phyloP scores from a whole-genome alignment of 352 stramenopile species.

The Phytophthora aleatoria region DNA sequence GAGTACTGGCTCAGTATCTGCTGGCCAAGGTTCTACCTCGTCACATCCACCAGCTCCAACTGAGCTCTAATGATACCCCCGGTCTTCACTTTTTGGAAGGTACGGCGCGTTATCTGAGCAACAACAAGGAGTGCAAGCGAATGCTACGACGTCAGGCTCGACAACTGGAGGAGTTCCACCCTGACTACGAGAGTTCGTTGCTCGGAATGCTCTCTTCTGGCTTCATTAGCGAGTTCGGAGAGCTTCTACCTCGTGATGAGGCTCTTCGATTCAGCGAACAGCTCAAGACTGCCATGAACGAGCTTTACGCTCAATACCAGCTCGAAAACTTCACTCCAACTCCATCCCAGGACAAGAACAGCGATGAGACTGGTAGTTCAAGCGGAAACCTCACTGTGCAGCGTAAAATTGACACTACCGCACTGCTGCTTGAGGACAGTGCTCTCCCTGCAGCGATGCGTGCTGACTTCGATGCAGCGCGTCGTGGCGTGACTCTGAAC shows the following conservation, averaged over 20 bases:
- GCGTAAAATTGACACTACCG: constrained; percentile 78
- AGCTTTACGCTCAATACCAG: constrained; percentile 78
- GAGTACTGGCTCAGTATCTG: constrained; percentile 80
- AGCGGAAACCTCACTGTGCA: constrained; percentile 50
- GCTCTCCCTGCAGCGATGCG: constrained; percentile 58
- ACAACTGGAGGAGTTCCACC: constrained; percentile 65
- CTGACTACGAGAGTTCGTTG: constrained; percentile 76
- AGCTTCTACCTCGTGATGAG: constrained; percentile 69
- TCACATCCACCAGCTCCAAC: constrained; percentile 48
- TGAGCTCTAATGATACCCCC: constrained; percentile 14
- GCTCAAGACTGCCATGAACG: constrained; percentile 68
- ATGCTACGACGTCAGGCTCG: constrained; percentile 77
- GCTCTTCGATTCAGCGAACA: constrained; percentile 57
- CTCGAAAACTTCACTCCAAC: constrained; percentile 54
- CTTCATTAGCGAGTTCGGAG: constrained; percentile 77
- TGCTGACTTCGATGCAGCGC: constrained; percentile 28
- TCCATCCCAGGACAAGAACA: not conserved
- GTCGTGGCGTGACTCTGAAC: constrained; percentile 40
- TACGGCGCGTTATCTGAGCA: constrained; percentile 66
- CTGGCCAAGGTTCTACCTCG: constrained; percentile 67
- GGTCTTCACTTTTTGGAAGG: constrained; percentile 57
- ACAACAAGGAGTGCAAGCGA: constrained; percentile 85
- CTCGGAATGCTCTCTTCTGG: constrained; percentile 64
- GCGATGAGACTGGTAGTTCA: not conserved
- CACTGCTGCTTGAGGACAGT: constrained; percentile 67